phyloP scores from a whole-genome alignment of 1,284 basidiomycete species.

The Athelia sp. region DNA sequence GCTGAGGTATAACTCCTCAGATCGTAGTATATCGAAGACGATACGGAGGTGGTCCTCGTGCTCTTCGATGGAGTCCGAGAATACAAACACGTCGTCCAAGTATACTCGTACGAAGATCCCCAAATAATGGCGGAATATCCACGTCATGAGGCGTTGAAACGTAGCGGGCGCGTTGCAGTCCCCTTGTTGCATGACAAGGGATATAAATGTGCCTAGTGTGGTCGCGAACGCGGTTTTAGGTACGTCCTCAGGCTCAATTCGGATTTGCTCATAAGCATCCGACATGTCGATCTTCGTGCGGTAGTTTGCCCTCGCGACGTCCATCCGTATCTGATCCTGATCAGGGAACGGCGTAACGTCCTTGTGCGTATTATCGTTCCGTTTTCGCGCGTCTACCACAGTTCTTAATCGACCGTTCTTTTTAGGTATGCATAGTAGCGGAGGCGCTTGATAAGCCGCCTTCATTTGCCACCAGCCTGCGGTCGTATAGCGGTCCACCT shows the following conservation, averaged over 20 bases:
- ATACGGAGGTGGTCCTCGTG: constrained; percentile 15
- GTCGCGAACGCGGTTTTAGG: constrained; percentile 15
- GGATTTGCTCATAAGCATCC: constrained; percentile 25
- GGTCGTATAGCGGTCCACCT: constrained; percentile 21
- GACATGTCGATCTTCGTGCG: too few relatives aligned
- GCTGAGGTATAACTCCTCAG: constrained; percentile 4
- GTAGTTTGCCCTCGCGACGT: constrained; percentile 20
- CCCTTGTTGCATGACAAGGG: constrained; percentile 27
- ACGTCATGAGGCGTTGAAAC: constrained; percentile 17
- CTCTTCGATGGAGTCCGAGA: constrained; percentile 11
- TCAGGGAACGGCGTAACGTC: too few relatives aligned
- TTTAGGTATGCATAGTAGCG: constrained; percentile 30
- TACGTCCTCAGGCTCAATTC: constrained; percentile 12
- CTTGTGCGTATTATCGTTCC: too few relatives aligned
- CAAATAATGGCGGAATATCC: constrained; percentile 13
- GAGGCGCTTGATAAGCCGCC: constrained; percentile 17
- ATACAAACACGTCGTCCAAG: constrained; percentile 16
- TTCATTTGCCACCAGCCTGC: constrained; percentile 25
- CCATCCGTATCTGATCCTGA: constrained; percentile 24
- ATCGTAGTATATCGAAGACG: constrained; percentile 11
- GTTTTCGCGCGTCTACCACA: constrained; percentile 25
- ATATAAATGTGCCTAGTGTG: constrained; percentile 17
- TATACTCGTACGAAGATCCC: constrained; percentile 15
- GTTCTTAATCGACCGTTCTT: constrained; percentile 26
- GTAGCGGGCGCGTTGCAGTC: constrained; percentile 16